Conservation (phyloP, 257 asterid species). For the Solanum tarapatanum region DNA sequence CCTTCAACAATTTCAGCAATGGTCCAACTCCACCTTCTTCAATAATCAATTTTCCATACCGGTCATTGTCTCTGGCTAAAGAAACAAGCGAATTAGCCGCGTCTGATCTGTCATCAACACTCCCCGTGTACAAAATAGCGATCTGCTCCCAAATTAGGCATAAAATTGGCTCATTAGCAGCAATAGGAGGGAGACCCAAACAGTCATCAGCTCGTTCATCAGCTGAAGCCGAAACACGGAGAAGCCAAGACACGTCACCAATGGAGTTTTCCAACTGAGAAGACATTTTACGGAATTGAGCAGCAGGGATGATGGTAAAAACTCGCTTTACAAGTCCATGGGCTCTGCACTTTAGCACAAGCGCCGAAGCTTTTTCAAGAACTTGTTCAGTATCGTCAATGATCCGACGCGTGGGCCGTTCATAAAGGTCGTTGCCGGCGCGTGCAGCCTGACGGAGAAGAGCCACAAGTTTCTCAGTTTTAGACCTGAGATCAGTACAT, state of each 20-base stretch:
- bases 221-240: slow-evolving; percentile 65
- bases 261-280: slow-evolving; percentile 59
- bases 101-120: slow-evolving; percentile 42
- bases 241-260: slow-evolving; percentile 75
- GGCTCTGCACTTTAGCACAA: slow-evolving; percentile 53
- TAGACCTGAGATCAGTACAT: slow-evolving; percentile 51
- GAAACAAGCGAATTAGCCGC: slow-evolving; percentile 66
- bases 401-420: slow-evolving; percentile 69
- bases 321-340: slow-evolving; percentile 60
- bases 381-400: slow-evolving; percentile 63
- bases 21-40: slow-evolving; percentile 80
- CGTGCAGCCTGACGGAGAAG: slow-evolving; percentile 80
- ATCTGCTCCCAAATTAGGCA: slow-evolving; percentile 74
- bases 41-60: slow-evolving; percentile 58
- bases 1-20: slow-evolving; percentile 40
- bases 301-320: slow-evolving; percentile 59
- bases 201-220: slow-evolving; percentile 50
- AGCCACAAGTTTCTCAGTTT: slow-evolving; percentile 50
- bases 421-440: slow-evolving; percentile 60
- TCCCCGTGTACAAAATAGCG: slow-evolving; percentile 48
- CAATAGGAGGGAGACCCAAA: slow-evolving; percentile 71
- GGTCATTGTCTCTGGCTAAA: slow-evolving; percentile 45
- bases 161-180: slow-evolving; percentile 67
- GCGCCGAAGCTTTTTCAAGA: slow-evolving; percentile 37
- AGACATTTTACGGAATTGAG: slow-evolving; percentile 59